Conservation (phyloP, 1,284 basidiomycete species). For the Athelia sp. region DNA sequence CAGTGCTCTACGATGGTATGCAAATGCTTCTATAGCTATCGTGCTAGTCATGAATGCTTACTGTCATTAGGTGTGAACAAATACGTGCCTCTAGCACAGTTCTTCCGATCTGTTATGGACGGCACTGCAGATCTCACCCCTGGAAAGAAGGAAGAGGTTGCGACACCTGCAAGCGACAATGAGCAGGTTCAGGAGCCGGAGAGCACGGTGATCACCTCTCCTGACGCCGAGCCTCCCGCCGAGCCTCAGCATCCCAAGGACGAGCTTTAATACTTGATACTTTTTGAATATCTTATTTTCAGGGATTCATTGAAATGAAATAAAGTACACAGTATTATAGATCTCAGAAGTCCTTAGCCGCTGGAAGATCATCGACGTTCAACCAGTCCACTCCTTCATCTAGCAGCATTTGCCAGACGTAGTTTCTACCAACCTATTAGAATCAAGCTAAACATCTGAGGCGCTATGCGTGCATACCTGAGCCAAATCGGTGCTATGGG, state of each 20-base stretch:
- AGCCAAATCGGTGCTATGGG: constrained; percentile 17
- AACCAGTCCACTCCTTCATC: constrained; percentile 46
- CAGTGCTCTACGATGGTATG: constrained; percentile 58
- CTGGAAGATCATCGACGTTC: constrained; percentile 48
- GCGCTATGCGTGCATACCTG: background rate
- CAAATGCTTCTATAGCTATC: background rate
- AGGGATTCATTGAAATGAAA: no score
- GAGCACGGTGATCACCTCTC: constrained; percentile 33
- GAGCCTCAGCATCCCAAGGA: background rate
- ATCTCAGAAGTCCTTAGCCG: constrained; percentile 37
- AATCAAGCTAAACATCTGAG: constrained; percentile 35
- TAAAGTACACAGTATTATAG: no score
- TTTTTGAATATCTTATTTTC: no score
- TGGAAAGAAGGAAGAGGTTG: constrained; percentile 35
- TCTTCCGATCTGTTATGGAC: constrained; percentile 63
- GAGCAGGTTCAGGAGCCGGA: constrained; percentile 47
- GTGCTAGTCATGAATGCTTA: no score
- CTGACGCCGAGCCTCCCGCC: background rate
- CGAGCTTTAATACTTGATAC: background rate
- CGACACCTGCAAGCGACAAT: constrained; percentile 38
- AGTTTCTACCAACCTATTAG: constrained; percentile 24
- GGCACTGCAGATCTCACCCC: constrained; percentile 52
- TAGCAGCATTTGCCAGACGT: constrained; percentile 37
- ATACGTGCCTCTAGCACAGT: constrained; percentile 59
- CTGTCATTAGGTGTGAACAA: constrained; percentile 60